Evolutionary conservation across 2,329 filamentous ascomycete species (phyloP).

Genomic region (Xylariaceae sp.): DNA sequence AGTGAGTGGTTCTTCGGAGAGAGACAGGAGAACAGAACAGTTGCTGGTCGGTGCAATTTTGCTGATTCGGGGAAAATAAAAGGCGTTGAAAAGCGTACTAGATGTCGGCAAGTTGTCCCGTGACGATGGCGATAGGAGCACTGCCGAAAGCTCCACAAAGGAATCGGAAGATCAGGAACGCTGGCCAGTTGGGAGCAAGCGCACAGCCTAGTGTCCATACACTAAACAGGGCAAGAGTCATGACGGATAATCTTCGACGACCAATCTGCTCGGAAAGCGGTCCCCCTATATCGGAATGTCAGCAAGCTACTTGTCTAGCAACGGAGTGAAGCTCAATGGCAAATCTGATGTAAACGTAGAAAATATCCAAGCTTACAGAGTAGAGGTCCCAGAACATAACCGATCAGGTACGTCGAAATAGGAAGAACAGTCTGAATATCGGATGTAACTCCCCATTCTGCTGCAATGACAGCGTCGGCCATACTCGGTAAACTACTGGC

Average conservation of each 20-base stretch:
- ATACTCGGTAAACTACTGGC: constrained; percentile 60
- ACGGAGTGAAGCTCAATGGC: background rate
- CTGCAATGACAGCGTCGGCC: constrained; percentile 52
- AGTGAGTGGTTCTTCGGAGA: background rate
- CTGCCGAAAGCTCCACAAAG: constrained; percentile 50
- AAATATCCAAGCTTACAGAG: constrained; percentile 22
- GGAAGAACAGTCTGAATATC: constrained; percentile 46
- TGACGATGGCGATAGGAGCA: constrained; percentile 57
- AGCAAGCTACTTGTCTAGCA: background rate
- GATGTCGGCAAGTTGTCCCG: constrained; percentile 61
- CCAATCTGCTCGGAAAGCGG: constrained; percentile 63
- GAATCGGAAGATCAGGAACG: constrained; percentile 51
- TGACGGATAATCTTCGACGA: constrained; percentile 42
- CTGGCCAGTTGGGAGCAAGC: constrained; percentile 47
- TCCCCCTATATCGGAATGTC: constrained; percentile 50
- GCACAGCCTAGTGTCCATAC: constrained; percentile 53
- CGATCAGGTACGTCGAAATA: constrained; percentile 59
- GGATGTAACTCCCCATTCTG: constrained; percentile 51
- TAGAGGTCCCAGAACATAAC: constrained; percentile 52
- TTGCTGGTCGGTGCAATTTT: background rate
- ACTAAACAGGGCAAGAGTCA: constrained; percentile 44
- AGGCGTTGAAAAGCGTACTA: constrained; percentile 34
- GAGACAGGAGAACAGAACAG: background rate
- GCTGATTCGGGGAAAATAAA: background rate
- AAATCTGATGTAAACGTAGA: background rate